Evolutionary conservation across 371 early-diverging fungal species (phyloP).

Genomic region (Apophysomyces elegans): DNA sequence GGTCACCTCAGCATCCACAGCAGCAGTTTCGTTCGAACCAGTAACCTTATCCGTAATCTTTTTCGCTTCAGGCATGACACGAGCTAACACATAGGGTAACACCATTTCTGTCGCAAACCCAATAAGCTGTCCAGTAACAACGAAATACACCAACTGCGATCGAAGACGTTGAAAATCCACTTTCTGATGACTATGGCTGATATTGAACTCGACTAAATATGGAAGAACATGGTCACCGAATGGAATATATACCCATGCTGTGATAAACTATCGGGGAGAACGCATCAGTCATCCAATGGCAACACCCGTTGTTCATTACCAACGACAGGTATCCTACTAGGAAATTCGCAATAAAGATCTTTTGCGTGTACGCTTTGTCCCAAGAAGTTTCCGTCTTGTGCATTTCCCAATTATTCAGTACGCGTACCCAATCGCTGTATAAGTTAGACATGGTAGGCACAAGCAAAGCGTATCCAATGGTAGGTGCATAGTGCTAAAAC

Average conservation of each 20-base stretch:
- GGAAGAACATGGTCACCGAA: slow-evolving; percentile 59
- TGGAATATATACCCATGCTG: slow-evolving; percentile 89
- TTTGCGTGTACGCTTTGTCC: slow-evolving; percentile 74
- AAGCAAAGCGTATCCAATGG: slow-evolving; percentile 73
- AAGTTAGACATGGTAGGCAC: slow-evolving; percentile 73
- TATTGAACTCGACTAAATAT: slow-evolving; percentile 41
- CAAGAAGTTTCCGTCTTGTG: slow-evolving; percentile 75
- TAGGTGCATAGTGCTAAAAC: slow-evolving; percentile 70
- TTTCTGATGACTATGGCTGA: slow-evolving; percentile 49
- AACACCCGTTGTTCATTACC: slow-evolving; percentile 24
- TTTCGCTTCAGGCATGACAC: slow-evolving; percentile 44
- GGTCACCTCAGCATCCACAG: neutral
- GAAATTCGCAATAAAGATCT: slow-evolving; percentile 86
- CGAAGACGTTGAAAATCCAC: slow-evolving; percentile 69
- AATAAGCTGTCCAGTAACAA: slow-evolving; percentile 83
- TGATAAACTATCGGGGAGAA: slow-evolving; percentile 58
- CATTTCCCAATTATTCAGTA: slow-evolving; percentile 83
- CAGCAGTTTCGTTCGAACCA: slow-evolving; percentile 13
- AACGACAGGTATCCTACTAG: slow-evolving; percentile 81
- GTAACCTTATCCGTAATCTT: slow-evolving; percentile 34
- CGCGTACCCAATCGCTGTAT: slow-evolving; percentile 67
- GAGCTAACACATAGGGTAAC: slow-evolving; percentile 67
- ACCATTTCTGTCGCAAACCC: slow-evolving; percentile 76
- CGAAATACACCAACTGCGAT: slow-evolving; percentile 74
- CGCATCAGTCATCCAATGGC: neutral